These are phyloP conservation scores for Lepiota venenata DNA, from an alignment of 768 basidiomycete species.

Conservation along the genomic window DNA sequence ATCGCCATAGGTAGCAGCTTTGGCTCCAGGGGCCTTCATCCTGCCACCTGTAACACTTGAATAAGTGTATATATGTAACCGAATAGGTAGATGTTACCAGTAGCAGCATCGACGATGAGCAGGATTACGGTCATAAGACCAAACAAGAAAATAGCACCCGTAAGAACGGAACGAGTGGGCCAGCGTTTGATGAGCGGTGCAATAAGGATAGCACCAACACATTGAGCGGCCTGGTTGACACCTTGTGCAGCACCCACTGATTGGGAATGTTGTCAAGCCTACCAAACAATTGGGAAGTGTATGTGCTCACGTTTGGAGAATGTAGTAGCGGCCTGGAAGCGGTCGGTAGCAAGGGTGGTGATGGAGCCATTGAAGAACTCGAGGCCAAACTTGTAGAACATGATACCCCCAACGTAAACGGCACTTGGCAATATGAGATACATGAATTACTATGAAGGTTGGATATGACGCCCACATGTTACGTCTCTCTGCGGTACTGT, in stretches of 20 bases:
- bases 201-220: slow-evolving; percentile 31
- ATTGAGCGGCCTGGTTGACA: slow-evolving; percentile 30
- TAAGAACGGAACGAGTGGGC: slow-evolving; percentile 27
- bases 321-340: slow-evolving; percentile 22
- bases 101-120: slow-evolving; percentile 28
- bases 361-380: slow-evolving; percentile 34
- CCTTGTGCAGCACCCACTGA: slow-evolving; percentile 28
- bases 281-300: background rate
- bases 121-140: slow-evolving; percentile 27
- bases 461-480: slow-evolving; percentile 21
- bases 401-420: slow-evolving; percentile 28
- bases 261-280: background rate
- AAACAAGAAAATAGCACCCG: slow-evolving; percentile 23
- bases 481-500: slow-evolving; percentile 22
- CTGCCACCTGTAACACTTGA: slow-evolving; percentile 18
- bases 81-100: slow-evolving; percentile 14
- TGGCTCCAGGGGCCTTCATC: slow-evolving; percentile 20
- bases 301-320: slow-evolving; percentile 25
- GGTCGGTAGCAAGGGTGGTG: slow-evolving; percentile 28
- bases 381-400: slow-evolving; percentile 29
- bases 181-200: slow-evolving; percentile 28
- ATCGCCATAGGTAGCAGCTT: slow-evolving; percentile 19
- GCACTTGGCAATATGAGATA: slow-evolving; percentile 8
- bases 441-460: no score
- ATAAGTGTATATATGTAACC: background rate